These are phyloP conservation scores for Sordariomycetes sp. DNA, from an alignment of 2,329 filamentous ascomycete species.

Conservation along the genomic window DNA sequence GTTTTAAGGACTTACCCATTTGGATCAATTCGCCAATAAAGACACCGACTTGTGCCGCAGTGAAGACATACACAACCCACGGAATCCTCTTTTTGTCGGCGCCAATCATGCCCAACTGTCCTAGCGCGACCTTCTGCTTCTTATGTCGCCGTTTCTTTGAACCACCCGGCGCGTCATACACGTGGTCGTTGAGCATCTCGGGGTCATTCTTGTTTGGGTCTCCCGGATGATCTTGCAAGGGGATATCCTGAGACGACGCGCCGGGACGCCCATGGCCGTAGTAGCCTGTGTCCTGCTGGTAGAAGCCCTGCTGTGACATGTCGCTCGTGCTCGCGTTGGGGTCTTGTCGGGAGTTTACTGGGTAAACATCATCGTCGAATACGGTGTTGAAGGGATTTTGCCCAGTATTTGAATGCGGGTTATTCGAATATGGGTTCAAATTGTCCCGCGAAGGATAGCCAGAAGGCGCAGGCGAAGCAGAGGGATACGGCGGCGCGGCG, in stretches of 20 bases:
- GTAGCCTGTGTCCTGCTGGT: conserved; percentile 49
- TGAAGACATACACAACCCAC: conserved; percentile 76
- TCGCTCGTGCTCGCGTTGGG: conserved; percentile 24
- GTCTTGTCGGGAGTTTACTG: conserved; percentile 32
- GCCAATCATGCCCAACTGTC: conserved; percentile 51
- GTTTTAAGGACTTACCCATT: conserved; percentile 52
- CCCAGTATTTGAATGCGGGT: conserved; percentile 23
- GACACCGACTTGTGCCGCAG: conserved; percentile 66
- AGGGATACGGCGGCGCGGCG: conserved; percentile 1
- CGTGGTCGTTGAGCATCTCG: conserved; percentile 40
- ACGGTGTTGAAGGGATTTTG: conserved; percentile 54
- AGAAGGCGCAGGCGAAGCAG: conserved; percentile 2
- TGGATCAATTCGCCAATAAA: conserved; percentile 85
- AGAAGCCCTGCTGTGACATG: conserved; percentile 23
- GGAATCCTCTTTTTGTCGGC: conserved; percentile 51
- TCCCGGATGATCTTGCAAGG: conserved; percentile 38
- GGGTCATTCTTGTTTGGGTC: conserved; percentile 26
- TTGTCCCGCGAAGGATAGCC: no score
- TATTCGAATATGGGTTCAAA: no score
- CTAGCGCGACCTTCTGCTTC: conserved; percentile 41
- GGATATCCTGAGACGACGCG: conserved; percentile 34
- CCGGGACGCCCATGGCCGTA: conserved; percentile 32
- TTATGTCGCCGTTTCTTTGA: conserved; percentile 19
- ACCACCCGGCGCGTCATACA: conserved; percentile 45
- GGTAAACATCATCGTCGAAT: conserved; percentile 61